Evolutionary conservation across 148 eudicot species (phyloP), one percentile per base, ranked within the genome.

Genomic region (Fagopyrum tataricum): DNA sequence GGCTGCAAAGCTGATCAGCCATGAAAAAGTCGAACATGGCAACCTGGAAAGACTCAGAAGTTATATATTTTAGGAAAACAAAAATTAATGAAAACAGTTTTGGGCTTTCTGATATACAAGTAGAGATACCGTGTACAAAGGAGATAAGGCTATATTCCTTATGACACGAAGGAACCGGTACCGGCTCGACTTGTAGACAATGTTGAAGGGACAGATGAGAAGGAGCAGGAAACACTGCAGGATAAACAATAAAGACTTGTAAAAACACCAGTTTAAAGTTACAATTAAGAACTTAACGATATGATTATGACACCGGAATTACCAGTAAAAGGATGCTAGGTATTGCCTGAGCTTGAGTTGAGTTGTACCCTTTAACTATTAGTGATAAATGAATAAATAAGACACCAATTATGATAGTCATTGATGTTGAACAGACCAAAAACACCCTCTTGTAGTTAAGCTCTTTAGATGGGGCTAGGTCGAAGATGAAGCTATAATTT

Each of bases 1-100:
- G 99, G 79, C 99, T 96, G 76, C 97, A 92, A 64, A 96, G 90
- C 77, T 96, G 99, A 85, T 96, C 99, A 78, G 99, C 99, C 97
- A 96, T 96, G 92, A 96, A 96, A 76, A 96, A 96, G 78, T 96
- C 99, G 59, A 96, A 79, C 99, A 96, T 96, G 39, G 82, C 87
- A 76, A 96, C 99, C 94, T 89, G 77, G 21, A 71, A 48, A 64
- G 20, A 78, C 73, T 70, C 21, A 71, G 20, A 37, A 62, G 37
- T 12, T 31, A 13, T 62, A 12, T 14, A 5, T 62, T 62, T 2
- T 37, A 62, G 18, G 68, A 62, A 62, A n/a, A n/a, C n/a, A 31
- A 37, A 7, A 31, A 62, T 62, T 31, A 13, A 0, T 62, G 68
- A 62, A 0, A 13, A 62, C 37, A 59, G 39, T 11, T 21, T 59